phyloP scores from a whole-genome alignment of 768 basidiomycete species.

The Panaeolus cyanescens region DNA sequence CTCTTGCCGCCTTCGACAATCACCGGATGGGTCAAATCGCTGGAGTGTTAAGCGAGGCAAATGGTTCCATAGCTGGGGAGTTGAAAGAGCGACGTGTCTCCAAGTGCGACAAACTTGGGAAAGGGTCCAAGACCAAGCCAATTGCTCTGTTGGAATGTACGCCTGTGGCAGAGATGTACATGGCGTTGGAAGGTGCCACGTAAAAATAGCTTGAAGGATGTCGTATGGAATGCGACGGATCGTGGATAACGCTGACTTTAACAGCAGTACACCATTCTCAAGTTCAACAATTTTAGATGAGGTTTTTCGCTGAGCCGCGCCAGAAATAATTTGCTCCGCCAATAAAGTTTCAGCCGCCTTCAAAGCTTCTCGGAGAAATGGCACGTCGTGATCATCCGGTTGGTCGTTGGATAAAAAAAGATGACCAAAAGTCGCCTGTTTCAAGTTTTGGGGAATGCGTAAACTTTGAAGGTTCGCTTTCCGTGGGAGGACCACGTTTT shows the following conservation, averaged over 20 bases:
- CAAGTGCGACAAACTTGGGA: conserved; percentile 9
- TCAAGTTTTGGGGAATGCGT: background rate
- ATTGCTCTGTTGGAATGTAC: background rate
- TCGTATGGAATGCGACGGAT: background rate
- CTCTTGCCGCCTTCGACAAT: background rate
- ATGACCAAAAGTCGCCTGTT: background rate
- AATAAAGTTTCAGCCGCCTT: background rate
- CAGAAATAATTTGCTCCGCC: background rate
- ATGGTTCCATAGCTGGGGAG: conserved; percentile 6
- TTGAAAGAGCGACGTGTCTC: conserved; percentile 5
- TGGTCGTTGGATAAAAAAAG: background rate
- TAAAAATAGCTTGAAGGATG: background rate
- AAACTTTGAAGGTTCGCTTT: background rate
- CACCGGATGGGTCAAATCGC: background rate
- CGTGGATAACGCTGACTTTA: background rate
- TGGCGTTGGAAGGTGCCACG: background rate
- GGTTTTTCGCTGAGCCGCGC: background rate
- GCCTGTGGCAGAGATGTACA: background rate
- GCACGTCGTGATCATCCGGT: background rate
- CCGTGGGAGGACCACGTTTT: background rate
- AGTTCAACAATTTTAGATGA: background rate
- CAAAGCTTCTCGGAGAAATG: background rate
- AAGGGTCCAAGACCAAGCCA: background rate
- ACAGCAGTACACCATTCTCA: background rate
- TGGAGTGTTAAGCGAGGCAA: background rate